Conservation (phyloP, 129 eudicot genomes). For the Chrysanthemum makinoi region DNA sequence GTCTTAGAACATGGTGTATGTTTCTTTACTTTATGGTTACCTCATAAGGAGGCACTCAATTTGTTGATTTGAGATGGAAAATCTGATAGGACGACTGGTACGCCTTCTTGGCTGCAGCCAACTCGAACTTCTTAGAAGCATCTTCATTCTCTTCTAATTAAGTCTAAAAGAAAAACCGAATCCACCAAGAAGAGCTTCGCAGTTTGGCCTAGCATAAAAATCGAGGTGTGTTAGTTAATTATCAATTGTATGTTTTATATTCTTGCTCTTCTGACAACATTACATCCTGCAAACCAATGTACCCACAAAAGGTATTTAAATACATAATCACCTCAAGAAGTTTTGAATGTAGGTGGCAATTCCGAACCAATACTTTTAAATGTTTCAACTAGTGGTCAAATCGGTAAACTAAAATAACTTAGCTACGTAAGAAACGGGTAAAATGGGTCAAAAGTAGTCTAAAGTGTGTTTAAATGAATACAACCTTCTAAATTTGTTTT, state of each 20-base stretch:
- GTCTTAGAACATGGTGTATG: conserved; percentile 17
- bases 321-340: background rate
- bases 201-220: conserved; percentile 58
- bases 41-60: conserved; percentile 19
- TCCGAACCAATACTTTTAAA: too few relatives aligned
- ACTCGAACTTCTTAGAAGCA: conserved; percentile 70
- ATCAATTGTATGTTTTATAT: background rate
- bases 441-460: too few relatives aligned
- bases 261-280: background rate
- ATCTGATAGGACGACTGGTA: conserved; percentile 69
- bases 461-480: too few relatives aligned
- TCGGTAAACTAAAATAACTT: too few relatives aligned
- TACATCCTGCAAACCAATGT: background rate
- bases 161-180: conserved; percentile 54
- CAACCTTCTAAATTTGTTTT: too few relatives aligned
- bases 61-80: conserved; percentile 68
- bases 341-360: too few relatives aligned
- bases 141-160: conserved; percentile 74
- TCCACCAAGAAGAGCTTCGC: conserved; percentile 87
- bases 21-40: conserved; percentile 14
- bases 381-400: too few relatives aligned
- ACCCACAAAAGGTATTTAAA: background rate
- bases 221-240: background rate
- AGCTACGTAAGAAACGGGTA: too few relatives aligned
- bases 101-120: conserved; percentile 57